Conservation (phyloP, 2,329 filamentous ascomycete genomes). For the Cytospora piceicola region DNA sequence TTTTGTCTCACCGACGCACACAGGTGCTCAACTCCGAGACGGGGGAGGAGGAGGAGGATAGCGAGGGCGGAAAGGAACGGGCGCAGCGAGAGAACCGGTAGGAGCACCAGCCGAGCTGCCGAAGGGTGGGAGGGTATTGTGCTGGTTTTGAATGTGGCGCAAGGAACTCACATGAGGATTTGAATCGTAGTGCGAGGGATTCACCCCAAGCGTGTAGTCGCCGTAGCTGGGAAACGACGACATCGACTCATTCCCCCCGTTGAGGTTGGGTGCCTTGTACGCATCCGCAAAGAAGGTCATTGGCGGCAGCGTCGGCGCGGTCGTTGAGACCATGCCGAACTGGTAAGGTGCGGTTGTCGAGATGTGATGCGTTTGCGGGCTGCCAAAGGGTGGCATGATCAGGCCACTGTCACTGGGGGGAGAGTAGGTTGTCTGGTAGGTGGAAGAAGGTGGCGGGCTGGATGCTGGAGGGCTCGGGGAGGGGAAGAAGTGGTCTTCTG, state of each 20-base stretch:
- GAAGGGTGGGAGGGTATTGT: slow-evolving; percentile 32
- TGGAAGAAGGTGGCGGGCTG: slow-evolving; percentile 68
- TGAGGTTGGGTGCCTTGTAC: slow-evolving; percentile 68
- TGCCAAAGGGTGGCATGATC: slow-evolving; percentile 62
- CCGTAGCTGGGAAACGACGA: slow-evolving; percentile 68
- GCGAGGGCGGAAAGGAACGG: slow-evolving; percentile 31
- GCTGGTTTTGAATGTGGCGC: slow-evolving; percentile 45
- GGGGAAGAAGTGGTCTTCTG: slow-evolving; percentile 69
- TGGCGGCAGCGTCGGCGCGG: slow-evolving; percentile 65
- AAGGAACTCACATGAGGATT: slow-evolving; percentile 75
- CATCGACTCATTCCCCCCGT: slow-evolving; percentile 62
- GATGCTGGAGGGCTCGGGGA: slow-evolving; percentile 35
- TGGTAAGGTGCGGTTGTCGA: slow-evolving; percentile 59
- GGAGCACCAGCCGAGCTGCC: slow-evolving; percentile 25
- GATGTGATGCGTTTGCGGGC: slow-evolving; percentile 54
- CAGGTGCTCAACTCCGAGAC: slow-evolving; percentile 24
- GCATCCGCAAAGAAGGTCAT: slow-evolving; percentile 67
- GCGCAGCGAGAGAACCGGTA: slow-evolving; percentile 31
- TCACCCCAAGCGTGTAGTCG: slow-evolving; percentile 64
- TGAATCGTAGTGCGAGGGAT: slow-evolving; percentile 66
- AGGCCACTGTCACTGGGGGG: slow-evolving; percentile 62
- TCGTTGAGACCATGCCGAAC: slow-evolving; percentile 59
- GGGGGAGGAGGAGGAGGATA: slow-evolving; percentile 31
- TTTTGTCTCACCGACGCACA: slow-evolving; percentile 18
- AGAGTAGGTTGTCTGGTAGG: slow-evolving; percentile 66